Percentiles rank a stretch among this genome's conserved stretches.
phyloP scores from a whole-genome alignment of 768 basidiomycete species.

The Scleroderma bovista region DNA sequence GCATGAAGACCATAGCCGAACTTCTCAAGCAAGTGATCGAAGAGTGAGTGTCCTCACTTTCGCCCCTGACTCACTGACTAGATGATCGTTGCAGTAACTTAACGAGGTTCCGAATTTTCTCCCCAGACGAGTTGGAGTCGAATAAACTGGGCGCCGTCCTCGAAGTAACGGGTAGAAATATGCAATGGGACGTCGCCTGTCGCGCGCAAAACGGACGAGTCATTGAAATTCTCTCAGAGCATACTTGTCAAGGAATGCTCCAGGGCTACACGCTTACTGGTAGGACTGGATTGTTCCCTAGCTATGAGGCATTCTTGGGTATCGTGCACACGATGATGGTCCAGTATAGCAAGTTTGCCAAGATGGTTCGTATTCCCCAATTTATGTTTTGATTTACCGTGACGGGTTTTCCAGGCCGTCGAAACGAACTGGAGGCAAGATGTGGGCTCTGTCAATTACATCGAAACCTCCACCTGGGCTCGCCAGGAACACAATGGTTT shows the following conservation, averaged over 20 bases:
- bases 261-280: slow-evolving; percentile 93
- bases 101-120: slow-evolving; percentile 79
- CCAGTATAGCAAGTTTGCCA: slow-evolving; percentile 83
- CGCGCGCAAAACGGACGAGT: slow-evolving; percentile 75
- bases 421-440: slow-evolving; percentile 73
- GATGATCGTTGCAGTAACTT: slow-evolving; percentile 51
- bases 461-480: slow-evolving; percentile 86
- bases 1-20: slow-evolving; percentile 67
- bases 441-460: slow-evolving; percentile 71
- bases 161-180: slow-evolving; percentile 60
- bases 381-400: not conserved
- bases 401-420: slow-evolving; percentile 26
- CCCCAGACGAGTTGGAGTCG: slow-evolving; percentile 81
- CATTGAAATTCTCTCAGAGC: slow-evolving; percentile 85
- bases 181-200: slow-evolving; percentile 76
- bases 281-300: slow-evolving; percentile 78
- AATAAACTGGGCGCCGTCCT: slow-evolving; percentile 86
- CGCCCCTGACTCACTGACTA: not conserved
- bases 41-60: slow-evolving; percentile 32
- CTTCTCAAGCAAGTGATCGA: slow-evolving; percentile 53
- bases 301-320: slow-evolving; percentile 88
- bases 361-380: slow-evolving; percentile 50
- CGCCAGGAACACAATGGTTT: slow-evolving; percentile 88
- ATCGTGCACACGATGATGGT: slow-evolving; percentile 90
- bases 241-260: slow-evolving; percentile 85